Conservation (phyloP, 1,284 basidiomycete species). For the Puccinia triticina region DNA sequence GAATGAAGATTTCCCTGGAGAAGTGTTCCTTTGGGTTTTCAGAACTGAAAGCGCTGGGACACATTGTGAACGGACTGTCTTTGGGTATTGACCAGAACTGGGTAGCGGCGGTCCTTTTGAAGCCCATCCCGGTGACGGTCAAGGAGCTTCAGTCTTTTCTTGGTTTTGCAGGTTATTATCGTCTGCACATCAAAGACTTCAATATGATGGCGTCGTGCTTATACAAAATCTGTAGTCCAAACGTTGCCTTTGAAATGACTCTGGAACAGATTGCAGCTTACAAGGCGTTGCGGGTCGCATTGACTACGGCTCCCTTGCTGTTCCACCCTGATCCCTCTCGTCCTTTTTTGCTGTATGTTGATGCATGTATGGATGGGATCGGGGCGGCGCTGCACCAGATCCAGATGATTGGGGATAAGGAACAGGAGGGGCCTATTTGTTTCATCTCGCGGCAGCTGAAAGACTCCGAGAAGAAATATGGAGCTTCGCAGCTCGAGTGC, state of each 20-base stretch:
- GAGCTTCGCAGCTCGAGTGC: slow-evolving; percentile 7
- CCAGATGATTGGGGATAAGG: slow-evolving; percentile 2
- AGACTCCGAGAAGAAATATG: background rate
- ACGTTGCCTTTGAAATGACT: no score
- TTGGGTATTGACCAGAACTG: background rate
- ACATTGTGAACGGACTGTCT: slow-evolving; percentile 1
- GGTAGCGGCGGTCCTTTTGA: slow-evolving; percentile 9
- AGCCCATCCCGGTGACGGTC: no score
- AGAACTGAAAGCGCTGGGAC: no score
- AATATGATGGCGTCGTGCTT: no score
- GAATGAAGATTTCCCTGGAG: no score
- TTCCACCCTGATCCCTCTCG: background rate
- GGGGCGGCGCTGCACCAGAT: slow-evolving; percentile 30
- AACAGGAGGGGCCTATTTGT: background rate
- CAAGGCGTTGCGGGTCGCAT: no score
- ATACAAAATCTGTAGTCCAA: no score
- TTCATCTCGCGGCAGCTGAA: slow-evolving; percentile 16
- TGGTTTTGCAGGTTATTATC: slow-evolving; percentile 9
- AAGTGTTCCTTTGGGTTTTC: background rate
- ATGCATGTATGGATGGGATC: slow-evolving; percentile 17
- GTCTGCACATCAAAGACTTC: background rate
- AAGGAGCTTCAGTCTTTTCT: background rate
- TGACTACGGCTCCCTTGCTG: slow-evolving; percentile 23
- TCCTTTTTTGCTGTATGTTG: slow-evolving; percentile 26
- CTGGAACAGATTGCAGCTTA: slow-evolving; percentile 1